A percentile compares a stretch with the other conserved stretches of the same genome.
These are phyloP conservation scores for Huntiella decipiens DNA, from an alignment of 2,329 filamentous ascomycete genomes.

Conservation along the genomic window DNA sequence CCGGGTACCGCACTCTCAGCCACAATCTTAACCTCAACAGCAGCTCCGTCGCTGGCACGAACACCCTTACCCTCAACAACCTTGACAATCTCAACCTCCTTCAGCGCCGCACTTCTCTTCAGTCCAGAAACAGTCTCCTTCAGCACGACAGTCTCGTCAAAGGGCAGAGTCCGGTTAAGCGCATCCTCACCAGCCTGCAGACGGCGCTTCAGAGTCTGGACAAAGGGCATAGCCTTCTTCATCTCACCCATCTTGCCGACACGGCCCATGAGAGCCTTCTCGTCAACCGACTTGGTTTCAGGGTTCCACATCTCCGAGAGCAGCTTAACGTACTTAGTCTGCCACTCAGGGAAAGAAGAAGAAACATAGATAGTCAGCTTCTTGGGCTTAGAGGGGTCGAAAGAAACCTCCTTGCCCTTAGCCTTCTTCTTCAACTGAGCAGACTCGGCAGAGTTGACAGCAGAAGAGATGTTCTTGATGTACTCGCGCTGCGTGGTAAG, in stretches of 20 bases:
- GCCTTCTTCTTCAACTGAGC: conserved; percentile 71
- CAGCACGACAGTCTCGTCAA: conserved; percentile 65
- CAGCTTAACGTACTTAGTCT: conserved; percentile 72
- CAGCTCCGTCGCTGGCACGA: conserved; percentile 31
- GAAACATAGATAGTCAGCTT: conserved; percentile 74
- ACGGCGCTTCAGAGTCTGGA: conserved; percentile 70
- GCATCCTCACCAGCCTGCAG: conserved; percentile 58
- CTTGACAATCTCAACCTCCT: conserved; percentile 50
- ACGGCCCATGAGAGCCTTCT: conserved; percentile 61
- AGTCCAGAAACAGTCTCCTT: conserved; percentile 61
- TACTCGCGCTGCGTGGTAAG: conserved; percentile 70
- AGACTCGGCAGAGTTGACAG: conserved; percentile 72
- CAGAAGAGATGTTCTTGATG: conserved; percentile 54
- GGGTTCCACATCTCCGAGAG: conserved; percentile 52
- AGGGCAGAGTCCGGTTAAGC: conserved; percentile 67
- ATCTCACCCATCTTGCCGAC: conserved; percentile 72
- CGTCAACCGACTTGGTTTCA: conserved; percentile 43
- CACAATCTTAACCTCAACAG: conserved; percentile 35
- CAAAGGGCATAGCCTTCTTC: conserved; percentile 97
- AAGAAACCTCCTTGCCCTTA: conserved; percentile 72
- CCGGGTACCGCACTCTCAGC: conserved; percentile 69
- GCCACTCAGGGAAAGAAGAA: conserved; percentile 70
- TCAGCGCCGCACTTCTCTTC: conserved; percentile 53
- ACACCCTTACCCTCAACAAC: conserved; percentile 49
- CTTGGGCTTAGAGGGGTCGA: conserved; percentile 84